Evolutionary conservation across 1,284 basidiomycete species (phyloP), one percentile per base, ranked within the genome.

Genomic region (Microbotryum scabiosae): DNA sequence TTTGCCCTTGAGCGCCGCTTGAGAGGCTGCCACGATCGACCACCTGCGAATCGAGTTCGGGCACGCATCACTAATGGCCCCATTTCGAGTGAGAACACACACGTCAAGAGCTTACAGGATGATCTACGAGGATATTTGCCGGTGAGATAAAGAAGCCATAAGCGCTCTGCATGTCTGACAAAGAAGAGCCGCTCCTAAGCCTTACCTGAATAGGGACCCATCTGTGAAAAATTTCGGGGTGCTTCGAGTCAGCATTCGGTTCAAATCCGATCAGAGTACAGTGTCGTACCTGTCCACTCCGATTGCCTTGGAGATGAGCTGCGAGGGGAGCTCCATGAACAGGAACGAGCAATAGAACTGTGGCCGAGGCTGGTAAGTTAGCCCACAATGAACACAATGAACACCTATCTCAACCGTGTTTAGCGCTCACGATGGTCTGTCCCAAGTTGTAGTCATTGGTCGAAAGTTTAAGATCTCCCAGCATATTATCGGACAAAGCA

Each of bases 361-460:
- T 56, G 51, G 25, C 51, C 56, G 4, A 52, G 43, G 23, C n/a
- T n/a, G n/a, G n/a, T n/a, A n/a, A n/a, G n/a, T 52, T 25, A 12
- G 44, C 7, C 49, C 18, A 6, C 12, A 9, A 12, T 48, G 14
- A 14, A n/a, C 18, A 6, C 12, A 9, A 12, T 48, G 14, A 14
- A n/a, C 14, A 21, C 45, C 52, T 9, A 62, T 28, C n/a, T 54
- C 25, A 32, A 62, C 63, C 14, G 62, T 32, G 28, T 28, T 0
- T 20, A 51, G n/a, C 55, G 64, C 36, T 41, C 36, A 41, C 36
- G 12, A 41, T 41, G 1, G 74, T 75, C 61, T 70, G 64, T 16
- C 72, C 75, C 23, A 69, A 63, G 64, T 76, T 77, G 69, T 75
- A 77, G 49, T 76, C 71, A 43, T 65, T 72, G 5, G 74, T 76